Base-by-base conservation (phyloP, 2,329 filamentous ascomycete genomes). In the Neopestalotiopsis sp. region DNA sequence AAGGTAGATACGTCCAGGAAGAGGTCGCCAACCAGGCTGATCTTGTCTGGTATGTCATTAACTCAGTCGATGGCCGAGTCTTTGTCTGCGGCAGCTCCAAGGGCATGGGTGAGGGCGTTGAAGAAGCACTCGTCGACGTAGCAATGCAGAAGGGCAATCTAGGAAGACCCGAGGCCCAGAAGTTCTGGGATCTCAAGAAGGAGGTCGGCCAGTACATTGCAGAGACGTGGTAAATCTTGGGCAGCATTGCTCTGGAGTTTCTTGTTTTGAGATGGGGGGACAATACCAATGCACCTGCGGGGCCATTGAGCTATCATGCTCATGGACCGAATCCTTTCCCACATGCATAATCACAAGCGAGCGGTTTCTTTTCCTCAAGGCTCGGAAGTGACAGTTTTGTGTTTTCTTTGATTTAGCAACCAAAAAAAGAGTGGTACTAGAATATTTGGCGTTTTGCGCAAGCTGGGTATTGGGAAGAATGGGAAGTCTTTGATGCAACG, bases 1-100 rank as follows among this genome's bases (percentile, higher is more conserved):
- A 94, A 74, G 93, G 94, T 71, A 91, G 92, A 72, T 99, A 99
- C 77, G 96, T 99, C 1, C 96, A 99, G 78, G 96, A 99, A 76
- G 96, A 98, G 81, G 95, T 99, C 9, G 86, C 89, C 12, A 88
- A 93, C 72, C 96, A 98, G 79, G 94, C 95, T 1, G 96, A 98
- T 77, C 88, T 98, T n/a, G 95, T 98, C 17, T 99, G 96, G 96
- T 97, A 94, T 80, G 94, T 98, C 72, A 93, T 97, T 85, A 98
- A 98, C 79, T 91, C 94, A 2, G 86, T 98, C n/a, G 96, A 99
- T 76, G 96, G 96, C 1, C 91, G 96, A 66, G 91, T 98, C 66
- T 99, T 99, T 78, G 96, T 99, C 69, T 99, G 96, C 79, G 96
- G 96, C 64, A 97, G 93, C 81, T 94, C 91, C 77, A 94, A 94